A percentile compares a stretch with the other conserved stretches of the same genome.
Evolutionary conservation across 2,329 filamentous ascomycete genomes (phyloP).

Genomic region (Fonsecaea multimorphosa): DNA sequence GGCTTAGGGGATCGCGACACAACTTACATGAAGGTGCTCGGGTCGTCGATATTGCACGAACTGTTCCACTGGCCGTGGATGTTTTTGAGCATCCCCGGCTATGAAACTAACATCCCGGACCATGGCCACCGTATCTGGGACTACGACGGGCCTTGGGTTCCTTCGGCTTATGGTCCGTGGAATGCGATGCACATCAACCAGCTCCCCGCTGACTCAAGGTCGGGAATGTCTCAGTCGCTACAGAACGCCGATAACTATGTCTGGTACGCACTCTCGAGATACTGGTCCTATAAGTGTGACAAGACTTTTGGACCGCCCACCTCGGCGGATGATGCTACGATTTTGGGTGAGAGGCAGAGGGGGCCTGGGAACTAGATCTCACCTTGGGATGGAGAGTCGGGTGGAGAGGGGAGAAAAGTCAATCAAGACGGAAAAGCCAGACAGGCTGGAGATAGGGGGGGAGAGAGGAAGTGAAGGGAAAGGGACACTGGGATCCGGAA

Average conservation of each 20-base stretch:
- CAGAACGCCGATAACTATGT: conserved; percentile 21
- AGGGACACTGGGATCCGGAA: too few relatives aligned
- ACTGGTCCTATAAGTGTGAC: conserved; percentile 4
- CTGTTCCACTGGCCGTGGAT: conserved; percentile 15
- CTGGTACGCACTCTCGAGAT: conserved; percentile 15
- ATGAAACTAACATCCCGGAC: conserved; percentile 1
- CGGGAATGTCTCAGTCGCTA: conserved; percentile 9
- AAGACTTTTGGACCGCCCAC: not conserved
- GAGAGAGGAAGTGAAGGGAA: too few relatives aligned
- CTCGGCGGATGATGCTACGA: not conserved
- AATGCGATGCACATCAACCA: conserved; percentile 14
- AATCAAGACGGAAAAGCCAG: too few relatives aligned
- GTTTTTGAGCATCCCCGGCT: conserved; percentile 10
- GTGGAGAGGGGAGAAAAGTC: too few relatives aligned
- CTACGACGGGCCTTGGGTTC: not conserved
- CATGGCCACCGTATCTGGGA: not conserved
- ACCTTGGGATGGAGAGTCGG: too few relatives aligned
- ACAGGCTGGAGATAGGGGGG: too few relatives aligned
- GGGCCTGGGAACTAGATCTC: not conserved
- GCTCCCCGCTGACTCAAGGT: conserved; percentile 2
- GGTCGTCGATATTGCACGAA: conserved; percentile 17
- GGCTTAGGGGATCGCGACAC: conserved; percentile 13
- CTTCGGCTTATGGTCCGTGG: conserved; percentile 8
- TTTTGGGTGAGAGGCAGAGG: not conserved
- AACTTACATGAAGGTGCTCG: conserved; percentile 6